Evolutionary conservation across 352 stramenopile species (phyloP).

Genomic region (Albugo candida): DNA sequence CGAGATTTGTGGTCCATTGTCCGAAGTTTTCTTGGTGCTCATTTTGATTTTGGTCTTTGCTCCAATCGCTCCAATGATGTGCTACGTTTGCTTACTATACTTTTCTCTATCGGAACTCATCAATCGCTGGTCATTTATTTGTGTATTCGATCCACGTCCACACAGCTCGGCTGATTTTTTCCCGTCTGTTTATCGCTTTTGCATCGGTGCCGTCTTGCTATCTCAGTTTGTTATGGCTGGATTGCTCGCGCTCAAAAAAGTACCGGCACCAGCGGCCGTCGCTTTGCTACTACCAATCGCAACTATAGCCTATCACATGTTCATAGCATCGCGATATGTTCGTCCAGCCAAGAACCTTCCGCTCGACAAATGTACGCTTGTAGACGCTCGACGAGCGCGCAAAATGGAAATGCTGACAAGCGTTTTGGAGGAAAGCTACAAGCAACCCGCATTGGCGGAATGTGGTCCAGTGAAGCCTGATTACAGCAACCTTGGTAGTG

Average conservation of each 20-base stretch:
- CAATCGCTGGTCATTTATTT: slow-evolving; percentile 51
- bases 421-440: slow-evolving; percentile 43
- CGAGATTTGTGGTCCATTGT: slow-evolving; percentile 26
- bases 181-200: slow-evolving; percentile 65
- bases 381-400: slow-evolving; percentile 32
- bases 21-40: slow-evolving; percentile 52
- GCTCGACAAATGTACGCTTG: slow-evolving; percentile 49
- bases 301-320: slow-evolving; percentile 47
- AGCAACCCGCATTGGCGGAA: slow-evolving; percentile 39
- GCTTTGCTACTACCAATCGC: slow-evolving; percentile 45
- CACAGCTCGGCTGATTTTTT: slow-evolving; percentile 50
- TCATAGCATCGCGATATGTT: slow-evolving; percentile 44
- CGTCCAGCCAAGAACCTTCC: slow-evolving; percentile 45
- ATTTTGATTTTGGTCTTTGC: slow-evolving; percentile 63
- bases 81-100: slow-evolving; percentile 54
- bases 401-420: slow-evolving; percentile 35
- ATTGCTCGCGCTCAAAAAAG: slow-evolving; percentile 53
- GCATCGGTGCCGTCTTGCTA: slow-evolving; percentile 54
- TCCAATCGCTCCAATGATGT: slow-evolving; percentile 51
- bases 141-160: slow-evolving; percentile 45
- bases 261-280: slow-evolving; percentile 29
- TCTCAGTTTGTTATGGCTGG: slow-evolving; percentile 61
- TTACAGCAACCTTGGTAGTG: slow-evolving; percentile 46
- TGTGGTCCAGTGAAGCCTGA: slow-evolving; percentile 46
- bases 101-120: slow-evolving; percentile 55